These are phyloP conservation scores for Dendrocalamus latiflorus DNA, from an alignment of 202 grass and related monocot genomes.

Conservation along the genomic window DNA sequence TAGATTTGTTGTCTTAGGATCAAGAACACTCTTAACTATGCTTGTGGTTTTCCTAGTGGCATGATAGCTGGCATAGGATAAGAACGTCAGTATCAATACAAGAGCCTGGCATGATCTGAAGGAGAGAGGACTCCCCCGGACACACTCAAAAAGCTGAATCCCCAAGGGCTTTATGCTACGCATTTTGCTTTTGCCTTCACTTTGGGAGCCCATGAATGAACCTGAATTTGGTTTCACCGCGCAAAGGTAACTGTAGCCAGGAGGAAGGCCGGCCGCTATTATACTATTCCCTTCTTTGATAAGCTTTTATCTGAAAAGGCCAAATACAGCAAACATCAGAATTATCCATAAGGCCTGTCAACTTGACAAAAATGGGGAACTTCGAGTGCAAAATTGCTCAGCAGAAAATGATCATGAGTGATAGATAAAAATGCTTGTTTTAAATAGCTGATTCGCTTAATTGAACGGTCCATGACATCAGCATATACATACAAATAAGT, in stretches of 20 bases:
- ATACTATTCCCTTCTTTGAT: neutral
- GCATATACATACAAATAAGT: neutral
- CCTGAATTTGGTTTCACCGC: neutral
- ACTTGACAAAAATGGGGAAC: neutral
- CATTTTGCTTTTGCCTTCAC: constrained; percentile 33
- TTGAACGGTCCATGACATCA: neutral
- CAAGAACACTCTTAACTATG: constrained; percentile 90
- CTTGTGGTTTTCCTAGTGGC: constrained; percentile 91
- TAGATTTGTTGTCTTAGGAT: constrained; percentile 55
- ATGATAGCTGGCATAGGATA: constrained; percentile 87
- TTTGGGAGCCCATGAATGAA: constrained; percentile 33
- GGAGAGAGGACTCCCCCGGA: constrained; percentile 39
- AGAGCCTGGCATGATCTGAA: constrained; percentile 72
- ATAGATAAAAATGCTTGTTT: neutral
- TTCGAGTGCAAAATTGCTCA: neutral
- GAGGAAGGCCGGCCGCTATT: constrained; percentile 9
- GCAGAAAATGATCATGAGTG: neutral
- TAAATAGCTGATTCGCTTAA: no score
- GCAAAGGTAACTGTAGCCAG: neutral
- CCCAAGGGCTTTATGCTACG: constrained; percentile 48
- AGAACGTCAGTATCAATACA: constrained; percentile 67
- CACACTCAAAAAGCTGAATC: constrained; percentile 48
- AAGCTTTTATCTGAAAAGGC: constrained; percentile 28
- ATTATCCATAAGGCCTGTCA: neutral
- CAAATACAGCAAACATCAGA: constrained; percentile 19